These are phyloP conservation scores for Penicillium subrubescens DNA, from an alignment of 495 filamentous ascomycete genomes.

Conservation along the genomic window DNA sequence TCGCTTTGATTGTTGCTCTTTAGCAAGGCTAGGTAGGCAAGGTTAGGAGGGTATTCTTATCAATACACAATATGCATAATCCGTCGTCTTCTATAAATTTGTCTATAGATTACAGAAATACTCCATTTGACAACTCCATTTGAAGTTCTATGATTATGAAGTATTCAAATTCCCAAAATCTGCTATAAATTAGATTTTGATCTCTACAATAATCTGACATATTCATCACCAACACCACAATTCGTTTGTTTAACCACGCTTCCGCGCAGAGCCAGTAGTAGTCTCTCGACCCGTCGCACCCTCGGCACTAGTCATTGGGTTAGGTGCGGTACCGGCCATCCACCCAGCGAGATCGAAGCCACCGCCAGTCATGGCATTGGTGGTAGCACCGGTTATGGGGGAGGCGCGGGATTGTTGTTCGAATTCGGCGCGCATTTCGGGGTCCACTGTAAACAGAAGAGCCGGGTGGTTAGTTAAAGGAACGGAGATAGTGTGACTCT, in stretches of 20 bases:
- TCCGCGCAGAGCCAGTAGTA: constrained; percentile 32
- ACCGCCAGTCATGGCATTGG: constrained; percentile 42
- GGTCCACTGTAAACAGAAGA: constrained; percentile 73
- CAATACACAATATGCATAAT: not conserved
- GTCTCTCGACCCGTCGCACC: constrained; percentile 41
- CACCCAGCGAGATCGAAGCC: constrained; percentile 84
- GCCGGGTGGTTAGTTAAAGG: constrained; percentile 3
- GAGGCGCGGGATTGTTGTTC: constrained; percentile 83
- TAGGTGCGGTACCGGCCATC: constrained; percentile 60
- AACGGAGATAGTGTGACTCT: not conserved
- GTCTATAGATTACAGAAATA: not conserved
- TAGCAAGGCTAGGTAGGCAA: not conserved
- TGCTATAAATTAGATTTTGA: not conserved
- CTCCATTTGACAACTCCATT: not conserved
- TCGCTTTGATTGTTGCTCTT: not conserved
- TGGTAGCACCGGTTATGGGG: constrained; percentile 54
- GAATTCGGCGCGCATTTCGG: constrained; percentile 88
- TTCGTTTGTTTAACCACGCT: constrained; percentile 33
- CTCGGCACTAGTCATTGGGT: constrained; percentile 27
- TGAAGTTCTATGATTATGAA: not conserved
- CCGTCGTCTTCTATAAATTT: no score
- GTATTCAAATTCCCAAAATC: not conserved
- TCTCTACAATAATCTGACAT: not conserved
- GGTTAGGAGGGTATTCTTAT: not conserved
- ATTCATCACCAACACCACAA: not conserved